These are phyloP conservation scores for Athelia sp. DNA, from an alignment of 1,284 basidiomycete species.

Conservation along the genomic window DNA sequence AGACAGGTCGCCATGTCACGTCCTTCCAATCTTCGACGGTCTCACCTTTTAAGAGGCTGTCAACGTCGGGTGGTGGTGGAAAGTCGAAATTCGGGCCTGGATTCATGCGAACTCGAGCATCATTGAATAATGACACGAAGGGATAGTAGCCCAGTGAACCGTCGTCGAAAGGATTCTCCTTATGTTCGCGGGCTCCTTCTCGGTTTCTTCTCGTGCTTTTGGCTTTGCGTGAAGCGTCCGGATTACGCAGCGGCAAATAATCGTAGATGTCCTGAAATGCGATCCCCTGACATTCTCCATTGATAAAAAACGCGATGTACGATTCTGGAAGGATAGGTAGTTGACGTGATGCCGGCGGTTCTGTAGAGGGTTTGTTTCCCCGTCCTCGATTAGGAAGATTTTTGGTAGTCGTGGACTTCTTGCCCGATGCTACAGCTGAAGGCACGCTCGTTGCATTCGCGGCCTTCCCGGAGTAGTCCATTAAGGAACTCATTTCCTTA, in stretches of 20 bases:
- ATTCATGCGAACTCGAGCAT: slow-evolving; percentile 82
- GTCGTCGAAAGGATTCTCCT: slow-evolving; percentile 87
- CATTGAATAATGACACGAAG: slow-evolving; percentile 90
- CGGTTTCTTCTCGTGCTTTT: slow-evolving; percentile 52
- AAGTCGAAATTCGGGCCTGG: slow-evolving; percentile 84
- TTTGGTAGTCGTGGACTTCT: slow-evolving; percentile 65
- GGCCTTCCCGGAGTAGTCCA: slow-evolving; percentile 65
- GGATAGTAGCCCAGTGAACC: slow-evolving; percentile 96
- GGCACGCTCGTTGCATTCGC: slow-evolving; percentile 54
- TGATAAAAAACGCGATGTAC: slow-evolving; percentile 87
- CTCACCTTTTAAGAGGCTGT: slow-evolving; percentile 43
- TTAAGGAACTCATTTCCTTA: slow-evolving; percentile 92
- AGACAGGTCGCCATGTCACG: slow-evolving; percentile 69
- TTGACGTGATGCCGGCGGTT: slow-evolving; percentile 44
- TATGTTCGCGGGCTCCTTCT: slow-evolving; percentile 69
- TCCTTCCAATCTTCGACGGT: slow-evolving; percentile 25
- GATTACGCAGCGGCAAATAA: slow-evolving; percentile 79
- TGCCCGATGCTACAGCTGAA: slow-evolving; percentile 39
- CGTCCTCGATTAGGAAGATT: slow-evolving; percentile 52
- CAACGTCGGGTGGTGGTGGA: slow-evolving; percentile 73
- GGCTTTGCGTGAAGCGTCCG: slow-evolving; percentile 48
- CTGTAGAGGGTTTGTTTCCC: slow-evolving; percentile 19
- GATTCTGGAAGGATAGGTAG: slow-evolving; percentile 73
- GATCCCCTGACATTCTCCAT: slow-evolving; percentile 81
- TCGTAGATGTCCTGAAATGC: slow-evolving; percentile 92